phyloP scores from a whole-genome alignment of 768 basidiomycete genomes.

The Mycena epipterygia region DNA sequence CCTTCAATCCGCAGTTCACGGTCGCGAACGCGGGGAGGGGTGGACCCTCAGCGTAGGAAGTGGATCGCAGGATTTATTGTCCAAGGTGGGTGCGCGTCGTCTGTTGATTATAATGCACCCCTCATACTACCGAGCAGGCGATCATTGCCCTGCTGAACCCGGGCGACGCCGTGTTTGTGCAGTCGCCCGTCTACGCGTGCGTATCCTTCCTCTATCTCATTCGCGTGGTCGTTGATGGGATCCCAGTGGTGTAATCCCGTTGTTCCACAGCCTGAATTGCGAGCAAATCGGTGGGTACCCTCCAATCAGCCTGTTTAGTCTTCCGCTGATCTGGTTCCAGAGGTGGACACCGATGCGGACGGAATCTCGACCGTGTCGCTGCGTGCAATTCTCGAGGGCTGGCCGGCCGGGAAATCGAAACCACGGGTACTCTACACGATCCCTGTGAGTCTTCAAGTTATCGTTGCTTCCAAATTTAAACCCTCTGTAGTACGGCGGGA shows the following conservation, averaged over 20 bases:
- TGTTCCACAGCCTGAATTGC: slow-evolving; percentile 68
- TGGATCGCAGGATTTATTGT: slow-evolving; percentile 92
- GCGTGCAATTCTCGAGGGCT: slow-evolving; percentile 75
- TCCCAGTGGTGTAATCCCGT: slow-evolving; percentile 73
- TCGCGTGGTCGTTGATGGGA: background rate
- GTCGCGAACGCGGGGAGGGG: slow-evolving; percentile 68
- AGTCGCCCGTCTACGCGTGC: slow-evolving; percentile 85
- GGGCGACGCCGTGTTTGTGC: slow-evolving; percentile 86
- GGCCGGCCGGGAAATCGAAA: slow-evolving; percentile 78
- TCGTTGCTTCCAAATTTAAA: background rate
- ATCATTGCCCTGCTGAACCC: slow-evolving; percentile 78
- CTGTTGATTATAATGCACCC: background rate
- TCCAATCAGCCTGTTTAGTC: background rate
- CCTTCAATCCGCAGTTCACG: slow-evolving; percentile 80
- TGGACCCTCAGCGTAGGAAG: slow-evolving; percentile 86
- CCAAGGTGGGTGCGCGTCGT: slow-evolving; percentile 68
- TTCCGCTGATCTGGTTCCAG: slow-evolving; percentile 53
- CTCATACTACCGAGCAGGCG: slow-evolving; percentile 59
- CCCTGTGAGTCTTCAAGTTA: slow-evolving; percentile 51
- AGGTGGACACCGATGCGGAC: slow-evolving; percentile 81
- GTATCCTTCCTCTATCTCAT: slow-evolving; percentile 36
- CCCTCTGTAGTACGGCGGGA: slow-evolving; percentile 78
- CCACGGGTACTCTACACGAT: slow-evolving; percentile 89
- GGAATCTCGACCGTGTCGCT: slow-evolving; percentile 76
- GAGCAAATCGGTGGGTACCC: slow-evolving; percentile 67